A percentile compares a stretch with the other conserved stretches of the same genome.
Evolutionary conservation across 257 asterid genomes (phyloP).

Genomic region (Echium plantagineum): DNA sequence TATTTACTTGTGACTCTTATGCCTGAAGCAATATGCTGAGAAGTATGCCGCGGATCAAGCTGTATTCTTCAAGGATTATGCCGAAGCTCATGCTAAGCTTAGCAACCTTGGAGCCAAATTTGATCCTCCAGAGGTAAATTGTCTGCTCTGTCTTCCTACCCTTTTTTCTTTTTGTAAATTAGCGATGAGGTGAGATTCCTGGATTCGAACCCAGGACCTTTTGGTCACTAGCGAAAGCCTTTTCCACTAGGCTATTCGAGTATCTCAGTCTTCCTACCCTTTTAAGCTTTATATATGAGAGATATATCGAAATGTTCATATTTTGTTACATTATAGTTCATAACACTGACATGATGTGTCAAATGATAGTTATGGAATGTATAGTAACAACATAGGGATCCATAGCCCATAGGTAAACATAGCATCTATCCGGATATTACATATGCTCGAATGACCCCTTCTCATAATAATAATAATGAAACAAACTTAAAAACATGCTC

Average conservation of each 20-base stretch:
- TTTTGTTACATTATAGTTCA: neutral
- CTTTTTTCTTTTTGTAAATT: no score
- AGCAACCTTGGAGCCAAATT: constrained; percentile 95
- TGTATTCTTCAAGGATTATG: constrained; percentile 81
- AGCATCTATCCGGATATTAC: no score
- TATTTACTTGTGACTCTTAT: neutral
- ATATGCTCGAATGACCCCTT: no score
- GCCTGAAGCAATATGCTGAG: constrained; percentile 67
- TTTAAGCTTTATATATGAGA: neutral
- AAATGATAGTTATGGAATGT: neutral
- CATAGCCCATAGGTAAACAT: no score
- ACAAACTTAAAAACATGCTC: no score
- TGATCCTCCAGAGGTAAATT: constrained; percentile 81
- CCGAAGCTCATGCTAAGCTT: constrained; percentile 94
- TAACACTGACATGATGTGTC: neutral
- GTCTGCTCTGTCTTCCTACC: no score
- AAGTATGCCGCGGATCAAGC: constrained; percentile 86
- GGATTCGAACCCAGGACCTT: no score
- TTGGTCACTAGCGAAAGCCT: no score
- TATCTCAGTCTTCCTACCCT: constrained; percentile 5
- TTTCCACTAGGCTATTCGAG: no score
- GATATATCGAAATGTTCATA: neutral
- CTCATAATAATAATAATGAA: no score
- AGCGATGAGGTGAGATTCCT: no score
- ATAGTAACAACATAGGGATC: no score